These are phyloP conservation scores for Saccharomycopsis javanensis DNA, from an alignment of 805 yeast species.

Conservation along the genomic window DNA sequence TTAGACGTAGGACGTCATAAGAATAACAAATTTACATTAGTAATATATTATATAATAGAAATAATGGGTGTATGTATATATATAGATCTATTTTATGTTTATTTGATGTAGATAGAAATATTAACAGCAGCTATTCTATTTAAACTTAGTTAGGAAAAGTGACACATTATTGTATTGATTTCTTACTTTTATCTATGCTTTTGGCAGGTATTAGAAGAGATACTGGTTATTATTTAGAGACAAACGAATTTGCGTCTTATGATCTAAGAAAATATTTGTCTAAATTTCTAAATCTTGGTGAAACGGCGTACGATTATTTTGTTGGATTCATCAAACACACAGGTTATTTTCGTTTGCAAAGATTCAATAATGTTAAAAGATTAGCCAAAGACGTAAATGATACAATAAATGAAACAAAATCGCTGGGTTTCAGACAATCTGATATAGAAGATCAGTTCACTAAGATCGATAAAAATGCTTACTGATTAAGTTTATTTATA, in stretches of 20 bases:
- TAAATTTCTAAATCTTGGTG: constrained; percentile 52
- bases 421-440: background rate
- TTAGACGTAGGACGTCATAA: background rate
- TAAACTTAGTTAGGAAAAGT: constrained; percentile 39
- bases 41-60: background rate
- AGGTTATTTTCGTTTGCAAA: constrained; percentile 41
- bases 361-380: constrained; percentile 24
- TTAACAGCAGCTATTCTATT: background rate
- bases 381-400: constrained; percentile 26
- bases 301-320: constrained; percentile 41
- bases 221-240: constrained; percentile 52
- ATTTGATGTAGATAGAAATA: background rate
- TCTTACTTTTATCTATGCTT: constrained; percentile 68
- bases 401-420: constrained; percentile 21
- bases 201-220: constrained; percentile 80
- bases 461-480: background rate
- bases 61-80: background rate
- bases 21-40: no score
- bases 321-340: constrained; percentile 35
- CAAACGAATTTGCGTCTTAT: constrained; percentile 23
- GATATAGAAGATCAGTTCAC: background rate
- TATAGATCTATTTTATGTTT: constrained; percentile 5
- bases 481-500: background rate
- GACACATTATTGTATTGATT: constrained; percentile 66
- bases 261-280: constrained; percentile 39